Base-by-base conservation (phyloP, 2,329 filamentous ascomycete species). In the Aspergillus neotritici region DNA sequence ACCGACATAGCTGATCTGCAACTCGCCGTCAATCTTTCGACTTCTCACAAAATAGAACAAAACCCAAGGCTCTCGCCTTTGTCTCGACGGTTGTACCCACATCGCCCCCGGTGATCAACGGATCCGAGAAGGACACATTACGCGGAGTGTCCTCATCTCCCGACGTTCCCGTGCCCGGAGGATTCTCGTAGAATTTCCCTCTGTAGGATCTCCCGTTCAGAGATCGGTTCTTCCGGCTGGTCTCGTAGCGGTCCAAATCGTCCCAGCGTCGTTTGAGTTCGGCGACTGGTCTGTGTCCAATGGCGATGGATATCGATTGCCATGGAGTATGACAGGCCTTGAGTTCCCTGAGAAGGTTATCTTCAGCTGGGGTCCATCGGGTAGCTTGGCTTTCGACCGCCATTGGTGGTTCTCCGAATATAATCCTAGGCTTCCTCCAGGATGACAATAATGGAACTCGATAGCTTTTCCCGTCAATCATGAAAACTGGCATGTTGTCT, bases 241-340 rank as follows among this genome's bases (percentile, higher is more conserved):
- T 9, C 21, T 25, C 21, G 21, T 25, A 25, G 21, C 21, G 21
- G 21, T 8, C 7, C 21, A 49, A 40, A 39, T 33, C 31, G 9
- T 36, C 31, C 56, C 56, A 62, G 7, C 53, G 58, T 33, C 46
- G 38, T 42, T 58, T 57, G 14, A 60, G 40, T 8, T 55, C 51
- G n/a, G 46, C 42, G n/a, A 56, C 43, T 4, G 55, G 53, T 32
- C 49, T 53, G 14, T 43, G 32, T 6, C 47, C 51, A 48, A 62
- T 50, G 11, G 50, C 43, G 5, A 38, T 38, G 32, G 56, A 52
- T 14, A 61, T 60, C 6, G 31, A 37, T 34, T 49, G 53, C 59
- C 59, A 61, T 13, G 53, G 34, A 6, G 44, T 40, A 29, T 52
- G 44, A 16, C 49, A 49, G 12, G 34, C 28, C 30, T 54, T 57